These are phyloP conservation scores for Alternaria atra DNA, from an alignment of 2,329 filamentous ascomycete species.

Conservation along the genomic window DNA sequence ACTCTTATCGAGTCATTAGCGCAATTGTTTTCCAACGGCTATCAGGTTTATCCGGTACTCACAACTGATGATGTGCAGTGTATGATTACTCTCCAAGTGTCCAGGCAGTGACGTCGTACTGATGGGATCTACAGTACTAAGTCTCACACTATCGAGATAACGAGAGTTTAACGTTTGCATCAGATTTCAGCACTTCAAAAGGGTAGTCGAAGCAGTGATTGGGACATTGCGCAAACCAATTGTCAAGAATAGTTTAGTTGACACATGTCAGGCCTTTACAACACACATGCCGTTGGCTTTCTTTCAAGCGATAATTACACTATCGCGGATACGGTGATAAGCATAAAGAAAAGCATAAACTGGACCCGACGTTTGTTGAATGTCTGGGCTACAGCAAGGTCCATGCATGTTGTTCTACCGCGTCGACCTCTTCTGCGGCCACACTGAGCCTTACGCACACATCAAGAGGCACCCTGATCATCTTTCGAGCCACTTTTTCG, in stretches of 20 bases:
- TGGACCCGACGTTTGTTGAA: not conserved
- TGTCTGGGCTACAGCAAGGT: not conserved
- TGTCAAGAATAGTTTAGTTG: not conserved
- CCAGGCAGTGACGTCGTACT: not conserved
- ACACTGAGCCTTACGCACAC: slow-evolving; percentile 14
- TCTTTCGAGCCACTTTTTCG: not conserved
- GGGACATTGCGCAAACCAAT: not conserved
- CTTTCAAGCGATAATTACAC: not conserved
- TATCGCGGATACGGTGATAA: not conserved
- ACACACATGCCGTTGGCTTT: not conserved
- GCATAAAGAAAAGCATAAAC: not conserved
- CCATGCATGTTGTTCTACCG: not conserved
- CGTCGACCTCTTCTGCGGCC: slow-evolving; percentile 17
- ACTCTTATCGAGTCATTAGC: not conserved
- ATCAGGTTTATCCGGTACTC: not conserved
- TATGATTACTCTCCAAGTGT: not conserved
- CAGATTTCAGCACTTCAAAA: not conserved
- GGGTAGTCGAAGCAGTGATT: not conserved
- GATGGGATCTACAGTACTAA: not conserved
- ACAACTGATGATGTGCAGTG: not conserved
- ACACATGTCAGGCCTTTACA: not conserved
- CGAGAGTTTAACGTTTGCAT: not conserved
- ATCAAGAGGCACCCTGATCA: not conserved
- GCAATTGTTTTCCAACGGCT: not conserved
- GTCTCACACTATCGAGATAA: not conserved